Base-by-base conservation (phyloP, 2,329 filamentous ascomycete genomes). In the Aureobasidium zeae region DNA sequence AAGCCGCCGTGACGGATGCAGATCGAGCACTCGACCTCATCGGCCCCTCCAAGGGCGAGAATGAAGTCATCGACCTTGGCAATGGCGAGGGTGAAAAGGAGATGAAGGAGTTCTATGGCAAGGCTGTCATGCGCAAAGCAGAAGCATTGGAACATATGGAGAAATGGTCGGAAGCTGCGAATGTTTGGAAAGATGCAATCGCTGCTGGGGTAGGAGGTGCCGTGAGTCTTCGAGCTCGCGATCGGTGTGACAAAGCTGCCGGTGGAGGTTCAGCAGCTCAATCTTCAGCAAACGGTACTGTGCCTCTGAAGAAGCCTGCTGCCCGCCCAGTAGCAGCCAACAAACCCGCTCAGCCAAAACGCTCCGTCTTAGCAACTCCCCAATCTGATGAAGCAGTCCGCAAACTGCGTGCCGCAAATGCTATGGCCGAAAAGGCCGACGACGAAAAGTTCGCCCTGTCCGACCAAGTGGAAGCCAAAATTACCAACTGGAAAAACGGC, bases 61-160 rank as follows among this genome's bases (percentile, higher is more conserved):
- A 78, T 13, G 91, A 98, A 64, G 76, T 68, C 5, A 86, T 98
- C 31, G 72, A 81, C 15, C 69, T 94, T 0, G 72, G 70, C 17
- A 69, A 69, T 11, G 67, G 68, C 5, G 74, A 73, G 44, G 65
- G 66, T 6, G 70, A 71, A 15, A 91, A 93, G 52, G 82, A 89
- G 35, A 94, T 98, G 85, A 83, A 78, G 50, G 88, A 94, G 13
- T 84, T 94, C 49, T 96, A 83, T 57, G 88, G 86, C 42, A 98
- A 96, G 63, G 89, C 89, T 0, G 68, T 96, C 21, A 89, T 85
- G 66, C 82, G 91, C 43, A 96, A 96, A 67, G 91, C 91, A 1
- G 91, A 98, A 64, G 91, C 87, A 1, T 71, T 96, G 6, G 91
- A 98, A 62, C 83, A 94, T 58, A 82, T 98, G 71, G 91, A 98